Percentiles rank a stretch among this genome's conserved stretches.
phyloP scores from a whole-genome alignment of 257 asterid species.

The Fraxinus anomala region DNA sequence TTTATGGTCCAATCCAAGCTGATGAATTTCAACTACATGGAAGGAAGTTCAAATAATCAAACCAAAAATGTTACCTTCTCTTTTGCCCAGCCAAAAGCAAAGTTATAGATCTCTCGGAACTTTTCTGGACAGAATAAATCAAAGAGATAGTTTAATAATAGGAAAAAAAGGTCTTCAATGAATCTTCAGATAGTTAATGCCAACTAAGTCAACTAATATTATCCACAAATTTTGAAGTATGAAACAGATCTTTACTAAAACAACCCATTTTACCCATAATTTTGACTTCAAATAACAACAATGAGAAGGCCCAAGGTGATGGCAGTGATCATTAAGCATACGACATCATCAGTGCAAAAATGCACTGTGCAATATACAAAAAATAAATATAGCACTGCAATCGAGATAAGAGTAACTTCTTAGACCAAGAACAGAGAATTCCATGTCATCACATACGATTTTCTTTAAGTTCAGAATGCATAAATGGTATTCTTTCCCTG shows the following conservation, averaged over 20 bases:
- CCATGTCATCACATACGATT: conserved; percentile 69
- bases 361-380: not conserved
- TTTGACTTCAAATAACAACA: not conserved
- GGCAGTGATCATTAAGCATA: conserved; percentile 20
- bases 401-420: conserved; percentile 5
- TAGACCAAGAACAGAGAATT: conserved; percentile 16
- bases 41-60: not conserved
- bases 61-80: conserved; percentile 68
- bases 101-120: conserved; percentile 88
- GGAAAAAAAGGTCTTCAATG: not conserved
- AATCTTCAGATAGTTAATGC: conserved; percentile 8
- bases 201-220: conserved; percentile 1
- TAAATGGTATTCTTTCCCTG: conserved; percentile 79
- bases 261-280: conserved; percentile 3
- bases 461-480: conserved; percentile 96
- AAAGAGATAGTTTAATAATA: conserved; percentile 24
- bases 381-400: not conserved
- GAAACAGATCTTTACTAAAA: conserved; percentile 6
- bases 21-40: conserved; percentile 9
- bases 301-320: not conserved
- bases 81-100: conserved; percentile 98
- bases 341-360: conserved; percentile 11
- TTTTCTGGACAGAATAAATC: conserved; percentile 56
- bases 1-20: not conserved
- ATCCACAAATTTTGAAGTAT: not conserved